Base-by-base conservation (phyloP, 441 rosid genomes). In the Populus tomentosa region DNA sequence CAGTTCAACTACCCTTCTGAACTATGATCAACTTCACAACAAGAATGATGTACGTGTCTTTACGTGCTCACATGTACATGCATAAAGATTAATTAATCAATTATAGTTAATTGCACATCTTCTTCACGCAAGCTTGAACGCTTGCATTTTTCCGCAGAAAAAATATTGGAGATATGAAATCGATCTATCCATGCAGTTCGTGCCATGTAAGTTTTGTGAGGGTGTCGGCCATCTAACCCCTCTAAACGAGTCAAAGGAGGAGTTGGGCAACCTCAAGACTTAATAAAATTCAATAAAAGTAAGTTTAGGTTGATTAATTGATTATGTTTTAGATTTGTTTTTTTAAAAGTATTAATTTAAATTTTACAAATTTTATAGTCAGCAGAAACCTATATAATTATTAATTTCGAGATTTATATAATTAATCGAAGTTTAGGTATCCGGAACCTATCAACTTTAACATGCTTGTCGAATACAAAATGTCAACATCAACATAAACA, bases 1-100 rank as follows among this genome's bases (percentile, higher is more conserved):
- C 56, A 20, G 4, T 71, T 75, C 9, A 79, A 68, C 82, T 32
- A 70, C 76, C 66, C 20, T 30, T 42, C 69, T 76, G 85, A 77
- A 75, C 72, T 53, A 6, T 3, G 72, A 68, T 75, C 36, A 26
- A 61, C 69, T 76, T 38, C 23, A 67, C 3, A 18, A 10, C 26
- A 69, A 61, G 74, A 62, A 76, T 42, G 46, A 9, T 40, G 16
- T 40, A 21, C 13, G 16, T 70, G 21, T 21, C 56, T 46, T 46
- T 46, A 46, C 16, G 16, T 13, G 0, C 56, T 32, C 10, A n/a
- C 11, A 18, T 61, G n/a, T 21, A 14, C 21, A 53, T 46, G 18
- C 56, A 11, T 4, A 46, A 40, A 6, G 3, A 40, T 40, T 13
- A 40, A 11, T 46, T 46, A 46, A 42, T 3, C 18, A 42, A 13